phyloP scores from a whole-genome alignment of 768 basidiomycete genomes.

The Hypholoma fasciculare region DNA sequence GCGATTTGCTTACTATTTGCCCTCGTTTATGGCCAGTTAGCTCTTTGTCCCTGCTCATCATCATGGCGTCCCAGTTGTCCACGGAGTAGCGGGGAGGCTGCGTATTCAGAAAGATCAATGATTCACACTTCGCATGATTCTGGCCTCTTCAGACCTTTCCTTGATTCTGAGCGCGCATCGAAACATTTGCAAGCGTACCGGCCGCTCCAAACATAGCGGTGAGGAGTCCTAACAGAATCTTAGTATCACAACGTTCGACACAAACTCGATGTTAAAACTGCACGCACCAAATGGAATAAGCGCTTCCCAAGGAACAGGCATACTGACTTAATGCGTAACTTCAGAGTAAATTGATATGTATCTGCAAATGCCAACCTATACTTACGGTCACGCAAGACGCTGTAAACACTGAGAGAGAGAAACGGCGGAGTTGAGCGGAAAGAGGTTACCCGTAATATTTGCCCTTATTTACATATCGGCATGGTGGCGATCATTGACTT shows the following conservation, averaged over 20 bases:
- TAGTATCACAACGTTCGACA: background rate
- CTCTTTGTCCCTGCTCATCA: slow-evolving; percentile 90
- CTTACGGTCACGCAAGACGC: background rate
- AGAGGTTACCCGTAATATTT: background rate
- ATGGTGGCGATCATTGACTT: background rate
- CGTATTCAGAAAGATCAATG: background rate
- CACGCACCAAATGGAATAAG: slow-evolving; percentile 88
- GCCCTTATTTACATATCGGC: background rate
- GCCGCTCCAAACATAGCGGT: slow-evolving; percentile 89
- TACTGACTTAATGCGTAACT: slow-evolving; percentile 32
- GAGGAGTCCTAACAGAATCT: slow-evolving; percentile 58
- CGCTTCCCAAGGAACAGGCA: slow-evolving; percentile 98
- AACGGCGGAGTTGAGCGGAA: background rate
- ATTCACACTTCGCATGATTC: background rate
- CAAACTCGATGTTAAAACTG: background rate
- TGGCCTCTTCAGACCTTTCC: slow-evolving; percentile 65
- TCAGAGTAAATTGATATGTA: background rate
- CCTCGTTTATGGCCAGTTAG: slow-evolving; percentile 87
- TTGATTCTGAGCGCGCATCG: slow-evolving; percentile 80
- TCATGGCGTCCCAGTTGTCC: slow-evolving; percentile 93
- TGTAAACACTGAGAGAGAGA: background rate
- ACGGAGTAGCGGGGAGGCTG: slow-evolving; percentile 84
- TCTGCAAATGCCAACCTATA: background rate
- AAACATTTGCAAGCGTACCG: slow-evolving; percentile 82
- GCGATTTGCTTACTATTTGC: slow-evolving; percentile 65